Conservation (phyloP, 345 rosid species). For the Populus alba region DNA sequence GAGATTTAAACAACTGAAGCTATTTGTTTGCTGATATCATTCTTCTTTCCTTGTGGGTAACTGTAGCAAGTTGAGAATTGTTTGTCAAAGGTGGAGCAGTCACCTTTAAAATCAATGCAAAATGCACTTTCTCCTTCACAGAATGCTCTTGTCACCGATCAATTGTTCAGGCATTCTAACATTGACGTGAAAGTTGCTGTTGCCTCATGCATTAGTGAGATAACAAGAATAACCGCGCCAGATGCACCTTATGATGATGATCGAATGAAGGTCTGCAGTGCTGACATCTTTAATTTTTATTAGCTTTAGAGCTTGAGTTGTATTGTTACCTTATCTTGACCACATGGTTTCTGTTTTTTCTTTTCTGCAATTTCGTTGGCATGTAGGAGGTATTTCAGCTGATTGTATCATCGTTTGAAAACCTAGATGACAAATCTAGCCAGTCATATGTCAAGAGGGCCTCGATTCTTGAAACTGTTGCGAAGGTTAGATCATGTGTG, state of each 20-base stretch:
- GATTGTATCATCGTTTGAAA: conserved; percentile 87
- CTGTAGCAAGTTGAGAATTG: conserved; percentile 63
- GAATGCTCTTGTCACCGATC: conserved; percentile 62
- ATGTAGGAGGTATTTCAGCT: conserved; percentile 83
- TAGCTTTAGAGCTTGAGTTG: neutral
- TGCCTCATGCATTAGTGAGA: conserved; percentile 93
- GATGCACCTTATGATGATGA: conserved; percentile 97
- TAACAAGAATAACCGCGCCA: conserved; percentile 96
- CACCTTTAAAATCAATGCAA: conserved; percentile 66
- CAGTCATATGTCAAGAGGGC: conserved; percentile 66
- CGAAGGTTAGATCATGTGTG: conserved; percentile 90
- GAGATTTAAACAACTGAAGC: neutral
- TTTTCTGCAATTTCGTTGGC: conserved; percentile 12
- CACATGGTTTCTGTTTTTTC: conserved; percentile 1
- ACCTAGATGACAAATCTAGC: conserved; percentile 64
- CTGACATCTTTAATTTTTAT: neutral
- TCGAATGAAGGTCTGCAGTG: conserved; percentile 64
- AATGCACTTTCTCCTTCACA: conserved; percentile 65
- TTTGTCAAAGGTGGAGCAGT: conserved; percentile 80
- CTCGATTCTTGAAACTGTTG: conserved; percentile 92
- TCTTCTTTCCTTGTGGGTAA: conserved; percentile 1
- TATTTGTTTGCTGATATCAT: neutral
- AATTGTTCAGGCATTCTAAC: conserved; percentile 67
- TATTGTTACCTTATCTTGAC: neutral
- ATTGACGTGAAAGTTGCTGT: conserved; percentile 83